Evolutionary conservation across 129 eudicot species (phyloP).

Genomic region (Logfia minima): DNA sequence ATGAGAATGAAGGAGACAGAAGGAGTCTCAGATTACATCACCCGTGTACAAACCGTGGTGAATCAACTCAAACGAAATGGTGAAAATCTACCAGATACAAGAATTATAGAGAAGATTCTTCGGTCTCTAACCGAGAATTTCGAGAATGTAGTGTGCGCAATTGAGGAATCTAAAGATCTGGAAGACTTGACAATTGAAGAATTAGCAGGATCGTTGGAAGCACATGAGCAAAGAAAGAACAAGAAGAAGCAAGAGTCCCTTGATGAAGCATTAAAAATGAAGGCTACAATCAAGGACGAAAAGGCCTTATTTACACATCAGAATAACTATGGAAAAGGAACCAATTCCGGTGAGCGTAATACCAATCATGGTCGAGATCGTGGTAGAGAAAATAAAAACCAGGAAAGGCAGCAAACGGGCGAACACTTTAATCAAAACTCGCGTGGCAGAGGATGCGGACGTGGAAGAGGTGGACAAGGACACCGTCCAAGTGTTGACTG

Average conservation of each 20-base stretch:
- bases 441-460: conserved; percentile 12
- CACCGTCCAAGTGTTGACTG: neutral
- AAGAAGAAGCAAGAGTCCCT: conserved; percentile 15
- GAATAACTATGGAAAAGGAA: neutral
- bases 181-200: neutral
- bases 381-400: neutral
- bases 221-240: conserved; percentile 5
- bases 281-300: neutral
- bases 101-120: conserved; percentile 19
- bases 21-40: conserved; percentile 10
- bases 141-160: neutral
- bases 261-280: neutral
- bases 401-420: neutral
- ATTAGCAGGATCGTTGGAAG: neutral
- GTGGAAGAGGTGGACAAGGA: neutral
- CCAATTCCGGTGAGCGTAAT: neutral
- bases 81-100: neutral
- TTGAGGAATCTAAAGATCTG: conserved; percentile 2
- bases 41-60: conserved; percentile 1
- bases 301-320: neutral
- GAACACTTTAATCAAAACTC: neutral
- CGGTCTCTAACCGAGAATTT: neutral
- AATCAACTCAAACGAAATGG: conserved; percentile 8
- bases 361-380: neutral
- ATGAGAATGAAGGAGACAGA: neutral